A percentile compares a stretch with the other conserved stretches of the same genome.
Evolutionary conservation across 495 filamentous ascomycete species (phyloP).

Genomic region (Pyrenula massariospora): DNA sequence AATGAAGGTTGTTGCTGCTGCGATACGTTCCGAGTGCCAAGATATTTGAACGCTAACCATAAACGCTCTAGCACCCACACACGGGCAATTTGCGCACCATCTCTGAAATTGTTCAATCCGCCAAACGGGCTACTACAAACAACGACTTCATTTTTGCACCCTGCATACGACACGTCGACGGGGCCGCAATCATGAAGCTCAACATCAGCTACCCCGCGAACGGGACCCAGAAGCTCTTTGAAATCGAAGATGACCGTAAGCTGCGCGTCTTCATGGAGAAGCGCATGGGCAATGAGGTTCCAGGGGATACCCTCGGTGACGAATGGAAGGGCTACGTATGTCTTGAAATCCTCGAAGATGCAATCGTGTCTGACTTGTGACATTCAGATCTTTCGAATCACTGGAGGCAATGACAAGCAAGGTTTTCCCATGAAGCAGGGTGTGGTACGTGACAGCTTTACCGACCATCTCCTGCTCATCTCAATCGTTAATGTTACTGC

Average conservation of each 20-base stretch:
- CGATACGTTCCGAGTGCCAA: too few species aligned
- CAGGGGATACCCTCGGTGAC: slow-evolving; percentile 85
- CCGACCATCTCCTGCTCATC: slow-evolving; percentile 1
- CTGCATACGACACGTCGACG: neutral
- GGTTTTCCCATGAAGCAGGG: slow-evolving; percentile 99
- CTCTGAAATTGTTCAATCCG: neutral
- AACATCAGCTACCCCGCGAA: slow-evolving; percentile 98
- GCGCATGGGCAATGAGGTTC: slow-evolving; percentile 92
- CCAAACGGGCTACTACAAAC: neutral
- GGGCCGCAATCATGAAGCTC: slow-evolving; percentile 55
- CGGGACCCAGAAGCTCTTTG: slow-evolving; percentile 97
- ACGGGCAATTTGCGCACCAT: neutral
- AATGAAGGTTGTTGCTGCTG: too few species aligned
- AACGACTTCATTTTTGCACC: neutral
- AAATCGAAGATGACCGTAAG: slow-evolving; percentile 95
- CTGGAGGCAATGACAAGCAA: slow-evolving; percentile 99
- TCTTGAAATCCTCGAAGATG: too few species aligned
- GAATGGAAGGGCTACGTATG: slow-evolving; percentile 95
- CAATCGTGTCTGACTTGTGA: too few species aligned
- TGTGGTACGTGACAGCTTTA: slow-evolving; percentile 41
- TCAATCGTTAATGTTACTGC: neutral
- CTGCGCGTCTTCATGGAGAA: slow-evolving; percentile 78
- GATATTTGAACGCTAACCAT: neutral
- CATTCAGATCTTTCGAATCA: slow-evolving; percentile 57
- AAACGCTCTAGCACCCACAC: neutral